Base-by-base conservation (phyloP, 805 yeast genomes). In the Ogataea salicorniae region DNA sequence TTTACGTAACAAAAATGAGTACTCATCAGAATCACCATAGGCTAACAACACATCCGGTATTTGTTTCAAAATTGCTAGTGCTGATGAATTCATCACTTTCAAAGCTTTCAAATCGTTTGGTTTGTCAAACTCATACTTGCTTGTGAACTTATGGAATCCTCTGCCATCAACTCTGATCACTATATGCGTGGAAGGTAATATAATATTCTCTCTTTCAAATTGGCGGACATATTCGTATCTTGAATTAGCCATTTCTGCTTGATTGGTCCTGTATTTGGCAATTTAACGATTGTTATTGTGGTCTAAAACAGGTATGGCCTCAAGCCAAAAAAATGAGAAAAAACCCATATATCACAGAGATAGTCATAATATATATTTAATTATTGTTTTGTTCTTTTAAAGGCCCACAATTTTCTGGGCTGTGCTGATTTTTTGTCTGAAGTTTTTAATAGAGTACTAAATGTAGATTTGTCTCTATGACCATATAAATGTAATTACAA, bases 21-120 rank as follows among this genome's bases (percentile, higher is more conserved):
- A 94, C 68, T 94, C 99, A 65, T 94, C 99, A 36, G 95, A 84
- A 59, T 94, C 98, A 0, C 99, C 99, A 62, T 85, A 94, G 0
- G 96, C 96, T 63, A 91, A 53, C 9, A 83, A 59, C 0, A 88
- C 75, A 52, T 94, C 98, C 8, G 85, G 79, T 37, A 88, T 78
- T 36, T 76, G 73, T 33, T 74, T 65, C 71, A 87, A 76, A 11
- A 90, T 75, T 42, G 77, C 75, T 50, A 63, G 56, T 0, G 98
- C 98, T 4, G 96, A 81, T 2, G 74, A 70, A 67, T 90, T 94
- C 90, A 94, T 90, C 50, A 90, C 77, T 2, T 71, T 67, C 33
- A 94, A 65, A 0, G 98, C 98, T 22, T 80, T 62, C 26, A 65
- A 51, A 66, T 94, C 99, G 60, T 94, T 94, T 3, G 99, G 99